phyloP scores from a whole-genome alignment of 306 rosid species.

The Malus sylvestris region DNA sequence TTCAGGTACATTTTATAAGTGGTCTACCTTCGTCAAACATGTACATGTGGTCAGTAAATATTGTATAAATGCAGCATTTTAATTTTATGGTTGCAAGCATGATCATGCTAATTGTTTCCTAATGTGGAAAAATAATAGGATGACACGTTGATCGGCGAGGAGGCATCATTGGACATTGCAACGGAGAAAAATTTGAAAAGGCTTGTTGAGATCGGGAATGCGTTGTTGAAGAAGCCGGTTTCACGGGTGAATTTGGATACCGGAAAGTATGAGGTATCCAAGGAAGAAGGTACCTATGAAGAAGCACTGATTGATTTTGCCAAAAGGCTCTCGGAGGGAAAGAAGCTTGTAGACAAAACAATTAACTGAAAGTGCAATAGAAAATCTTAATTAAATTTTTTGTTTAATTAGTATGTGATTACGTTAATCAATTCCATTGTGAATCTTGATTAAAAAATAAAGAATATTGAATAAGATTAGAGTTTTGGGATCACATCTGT shows the following conservation, averaged over 20 bases:
- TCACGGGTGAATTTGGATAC: conserved; percentile 33
- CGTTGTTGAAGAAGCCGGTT: conserved; percentile 21
- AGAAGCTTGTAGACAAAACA: conserved; percentile 7
- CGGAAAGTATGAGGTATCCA: conserved; percentile 15
- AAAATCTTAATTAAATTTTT: not conserved
- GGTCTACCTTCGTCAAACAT: not conserved
- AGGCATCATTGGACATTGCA: conserved; percentile 20
- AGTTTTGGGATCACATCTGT: not conserved
- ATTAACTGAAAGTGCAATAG: not conserved
- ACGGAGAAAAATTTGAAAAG: conserved; percentile 22
- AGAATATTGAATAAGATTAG: not conserved
- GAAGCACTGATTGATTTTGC: conserved; percentile 31
- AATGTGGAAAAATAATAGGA: conserved; percentile 5
- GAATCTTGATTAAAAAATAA: not conserved
- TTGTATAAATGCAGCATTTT: not conserved
- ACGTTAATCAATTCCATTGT: not conserved
- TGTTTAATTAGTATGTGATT: not conserved
- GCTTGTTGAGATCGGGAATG: conserved; percentile 25
- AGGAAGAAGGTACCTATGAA: conserved; percentile 27
- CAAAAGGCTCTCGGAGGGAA: conserved; percentile 13
- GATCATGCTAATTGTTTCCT: not conserved
- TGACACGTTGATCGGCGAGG: conserved; percentile 3
- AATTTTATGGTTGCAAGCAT: not conserved
- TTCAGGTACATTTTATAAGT: conserved; percentile 26
- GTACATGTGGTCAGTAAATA: not conserved